A percentile compares a stretch with the other conserved stretches of the same genome.
These are phyloP conservation scores for Backusella tarrabulga DNA, from an alignment of 192 early-diverging fungal species.

Conservation along the genomic window DNA sequence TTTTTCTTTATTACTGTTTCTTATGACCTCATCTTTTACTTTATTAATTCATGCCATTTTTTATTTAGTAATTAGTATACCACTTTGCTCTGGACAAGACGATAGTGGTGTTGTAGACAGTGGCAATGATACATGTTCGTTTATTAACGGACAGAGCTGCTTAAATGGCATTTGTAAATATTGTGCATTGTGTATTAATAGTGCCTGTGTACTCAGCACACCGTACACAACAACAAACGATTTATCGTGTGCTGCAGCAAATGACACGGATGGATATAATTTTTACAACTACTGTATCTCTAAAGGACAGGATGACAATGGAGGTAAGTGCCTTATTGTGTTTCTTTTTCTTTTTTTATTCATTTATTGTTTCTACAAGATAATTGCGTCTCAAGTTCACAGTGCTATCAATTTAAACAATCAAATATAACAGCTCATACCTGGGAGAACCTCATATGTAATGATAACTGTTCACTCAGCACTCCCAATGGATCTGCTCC, in stretches of 20 bases:
- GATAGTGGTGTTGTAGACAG: neutral
- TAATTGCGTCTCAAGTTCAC: slow-evolving; percentile 14
- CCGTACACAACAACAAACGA: neutral
- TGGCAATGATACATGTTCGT: slow-evolving; percentile 10
- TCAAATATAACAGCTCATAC: neutral
- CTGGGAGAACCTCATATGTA: slow-evolving; percentile 16
- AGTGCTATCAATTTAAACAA: slow-evolving; percentile 21
- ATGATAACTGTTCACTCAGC: neutral
- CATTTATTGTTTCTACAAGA: neutral
- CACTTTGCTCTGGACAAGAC: neutral
- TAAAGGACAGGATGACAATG: slow-evolving; percentile 11
- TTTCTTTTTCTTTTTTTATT: neutral
- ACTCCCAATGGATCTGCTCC: neutral
- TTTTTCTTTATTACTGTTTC: neutral
- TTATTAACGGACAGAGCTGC: slow-evolving; percentile 17
- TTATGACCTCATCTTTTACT: neutral
- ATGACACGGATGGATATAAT: neutral
- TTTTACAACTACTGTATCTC: slow-evolving; percentile 25
- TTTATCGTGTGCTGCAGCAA: slow-evolving; percentile 1
- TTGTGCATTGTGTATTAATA: slow-evolving; percentile 23
- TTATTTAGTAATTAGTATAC: neutral
- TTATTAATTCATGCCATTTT: neutral
- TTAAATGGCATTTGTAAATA: slow-evolving; percentile 16
- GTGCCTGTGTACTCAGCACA: slow-evolving; percentile 19
- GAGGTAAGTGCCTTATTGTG: neutral